These are phyloP conservation scores for Apiospora arundinis DNA, from an alignment of 2,329 filamentous ascomycete species.

Conservation along the genomic window DNA sequence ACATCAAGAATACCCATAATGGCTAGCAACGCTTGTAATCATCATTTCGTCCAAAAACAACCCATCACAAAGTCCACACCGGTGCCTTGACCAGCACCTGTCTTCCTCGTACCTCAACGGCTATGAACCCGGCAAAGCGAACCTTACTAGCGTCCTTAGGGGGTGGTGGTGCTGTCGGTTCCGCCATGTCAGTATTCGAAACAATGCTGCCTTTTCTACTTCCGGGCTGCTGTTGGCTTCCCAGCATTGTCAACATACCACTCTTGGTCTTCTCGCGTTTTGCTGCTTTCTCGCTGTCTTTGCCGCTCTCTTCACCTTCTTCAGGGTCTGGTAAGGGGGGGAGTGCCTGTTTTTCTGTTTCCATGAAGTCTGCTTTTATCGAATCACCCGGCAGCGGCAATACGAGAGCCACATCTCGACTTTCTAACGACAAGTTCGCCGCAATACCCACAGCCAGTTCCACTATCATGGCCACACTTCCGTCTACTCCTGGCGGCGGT, in stretches of 20 bases:
- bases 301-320: constrained; percentile 45
- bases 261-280: constrained; percentile 53
- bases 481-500: constrained; percentile 81
- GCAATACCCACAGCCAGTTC: constrained; percentile 88
- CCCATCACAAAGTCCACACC: constrained; percentile 63
- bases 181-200: constrained; percentile 50
- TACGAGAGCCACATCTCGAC: constrained; percentile 84
- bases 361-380: constrained; percentile 80
- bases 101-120: constrained; percentile 75
- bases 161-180: constrained; percentile 41
- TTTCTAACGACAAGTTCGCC: constrained; percentile 86
- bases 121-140: constrained; percentile 77
- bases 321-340: constrained; percentile 60
- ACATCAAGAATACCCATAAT: background rate
- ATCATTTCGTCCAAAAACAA: background rate
- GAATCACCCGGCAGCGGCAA: constrained; percentile 81
- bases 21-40: constrained; percentile 17
- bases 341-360: constrained; percentile 76
- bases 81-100: constrained; percentile 79
- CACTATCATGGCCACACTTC: constrained; percentile 89
- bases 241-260: constrained; percentile 51
- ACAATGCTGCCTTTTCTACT: constrained; percentile 43
- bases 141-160: constrained; percentile 62
- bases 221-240: constrained; percentile 34
- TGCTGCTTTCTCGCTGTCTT: constrained; percentile 46